Percentiles rank a stretch among this genome's conserved stretches.
phyloP scores from a whole-genome alignment of 257 asterid genomes.

The Gentiana macrophylla region DNA sequence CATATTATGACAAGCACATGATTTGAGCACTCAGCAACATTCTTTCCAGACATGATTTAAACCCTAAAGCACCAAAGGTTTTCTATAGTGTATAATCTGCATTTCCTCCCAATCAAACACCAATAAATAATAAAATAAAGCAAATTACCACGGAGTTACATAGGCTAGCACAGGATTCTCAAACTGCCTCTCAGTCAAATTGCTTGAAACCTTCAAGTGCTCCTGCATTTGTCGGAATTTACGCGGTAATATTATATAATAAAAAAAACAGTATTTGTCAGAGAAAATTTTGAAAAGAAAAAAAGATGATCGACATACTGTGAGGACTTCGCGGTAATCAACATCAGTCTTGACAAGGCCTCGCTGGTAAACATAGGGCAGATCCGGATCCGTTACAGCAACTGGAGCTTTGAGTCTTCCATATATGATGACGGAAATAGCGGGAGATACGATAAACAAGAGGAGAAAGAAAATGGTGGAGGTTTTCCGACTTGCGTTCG shows the following conservation, averaged over 20 bases:
- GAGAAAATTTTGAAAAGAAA: neutral
- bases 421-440: slow-evolving; percentile 37
- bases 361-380: slow-evolving; percentile 35
- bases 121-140: neutral
- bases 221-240: slow-evolving; percentile 54
- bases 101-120: neutral
- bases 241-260: slow-evolving; percentile 4
- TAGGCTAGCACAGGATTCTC: slow-evolving; percentile 74
- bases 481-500: slow-evolving; percentile 20
- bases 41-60: too few relatives aligned
- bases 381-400: slow-evolving; percentile 10
- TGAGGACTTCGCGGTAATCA: slow-evolving; percentile 49
- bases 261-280: too few relatives aligned
- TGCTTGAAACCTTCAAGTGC: slow-evolving; percentile 46
- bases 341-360: slow-evolving; percentile 44
- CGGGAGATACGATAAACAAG: slow-evolving; percentile 37
- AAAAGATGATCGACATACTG: slow-evolving; percentile 28
- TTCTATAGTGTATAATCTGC: too few relatives aligned
- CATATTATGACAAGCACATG: too few relatives aligned
- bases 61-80: too few relatives aligned
- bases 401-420: slow-evolving; percentile 17
- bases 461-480: slow-evolving; percentile 11
- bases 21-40: too few relatives aligned
- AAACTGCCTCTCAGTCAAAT: slow-evolving; percentile 53
- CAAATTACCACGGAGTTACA: slow-evolving; percentile 78